Evolutionary conservation across 371 early-diverging fungal genomes (phyloP), one percentile per base, ranked within the genome.

Genomic region (Syncephalastrum sp.): DNA sequence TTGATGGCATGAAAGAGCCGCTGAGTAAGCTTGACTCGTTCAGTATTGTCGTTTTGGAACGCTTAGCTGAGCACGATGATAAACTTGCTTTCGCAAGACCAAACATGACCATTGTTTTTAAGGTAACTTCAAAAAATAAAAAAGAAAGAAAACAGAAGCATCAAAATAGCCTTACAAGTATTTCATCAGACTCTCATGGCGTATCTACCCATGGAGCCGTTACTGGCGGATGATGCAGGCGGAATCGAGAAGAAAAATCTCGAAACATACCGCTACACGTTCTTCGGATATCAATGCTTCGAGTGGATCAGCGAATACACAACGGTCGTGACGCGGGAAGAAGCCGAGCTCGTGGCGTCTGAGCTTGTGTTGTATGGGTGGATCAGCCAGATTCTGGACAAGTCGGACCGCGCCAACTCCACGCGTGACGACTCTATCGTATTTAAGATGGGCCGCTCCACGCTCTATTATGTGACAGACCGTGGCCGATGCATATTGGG

Each of bases 291-390:
- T 29, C 75, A 75, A 17, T 69, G 72, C 42, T 69, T 67, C 59
- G 87, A 83, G 43, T 88, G 87, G 87, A 73, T 90, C 29, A 65
- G 80, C 50, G 82, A 82, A 46, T 76, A 82, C 53, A 81, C 86
- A 0, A 77, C 83, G 0, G 82, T 80, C 13, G 76, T 87, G 16
- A 75, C 81, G 41, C 69, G 68, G 15, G 79, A 82, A 54, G 90
- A 89, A 58, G 83, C 85, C 0, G 64, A 79, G 19, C 53, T 67
- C 14, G 68, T 88, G 24, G 83, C 82, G 4, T 63, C 72, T n/a
- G 76, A 79, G 54, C 82, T 87, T 70, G 63, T 87, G 10, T 60
- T 68, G 1, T 71, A 70, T 23, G 82, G 79, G 2, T 86, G 87
- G 75, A 80, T 90, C 47, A 65, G 65, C 38, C 80, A 74, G 42